A percentile compares a stretch with the other conserved stretches of the same genome.
phyloP scores from a whole-genome alignment of 768 basidiomycete species.

The Podaxis sp. region DNA sequence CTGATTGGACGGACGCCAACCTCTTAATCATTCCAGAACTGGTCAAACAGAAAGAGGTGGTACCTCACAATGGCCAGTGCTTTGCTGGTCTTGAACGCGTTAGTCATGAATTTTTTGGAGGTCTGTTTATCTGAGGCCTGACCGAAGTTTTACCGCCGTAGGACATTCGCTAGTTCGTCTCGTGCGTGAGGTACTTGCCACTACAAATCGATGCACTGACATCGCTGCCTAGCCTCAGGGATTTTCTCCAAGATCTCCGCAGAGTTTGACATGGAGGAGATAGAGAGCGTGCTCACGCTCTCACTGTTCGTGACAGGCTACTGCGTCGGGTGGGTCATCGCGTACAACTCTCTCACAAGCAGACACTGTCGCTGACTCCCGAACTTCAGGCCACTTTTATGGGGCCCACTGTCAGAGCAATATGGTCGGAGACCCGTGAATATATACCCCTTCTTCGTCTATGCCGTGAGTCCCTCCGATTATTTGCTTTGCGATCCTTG shows the following conservation, averaged over 20 bases:
- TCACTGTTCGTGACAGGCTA: slow-evolving; percentile 70
- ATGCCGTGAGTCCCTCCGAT: slow-evolving; percentile 33
- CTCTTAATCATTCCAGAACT: slow-evolving; percentile 34
- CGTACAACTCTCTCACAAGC: neutral
- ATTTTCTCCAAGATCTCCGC: slow-evolving; percentile 38
- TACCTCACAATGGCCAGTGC: slow-evolving; percentile 46
- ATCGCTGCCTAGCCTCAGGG: slow-evolving; percentile 33
- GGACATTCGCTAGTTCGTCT: slow-evolving; percentile 61
- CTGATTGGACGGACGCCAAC: neutral
- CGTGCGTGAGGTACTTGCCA: slow-evolving; percentile 24
- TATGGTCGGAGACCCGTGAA: slow-evolving; percentile 61
- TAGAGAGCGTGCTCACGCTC: slow-evolving; percentile 50
- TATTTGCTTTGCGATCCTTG: neutral
- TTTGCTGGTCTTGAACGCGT: slow-evolving; percentile 53
- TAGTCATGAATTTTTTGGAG: slow-evolving; percentile 16
- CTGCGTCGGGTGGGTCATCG: slow-evolving; percentile 41
- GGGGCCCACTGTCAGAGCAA: slow-evolving; percentile 52
- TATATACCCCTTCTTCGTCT: slow-evolving; percentile 50
- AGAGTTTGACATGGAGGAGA: slow-evolving; percentile 45
- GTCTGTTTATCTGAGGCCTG: neutral
- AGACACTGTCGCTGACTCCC: neutral
- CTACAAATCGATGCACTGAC: neutral
- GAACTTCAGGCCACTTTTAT: slow-evolving; percentile 40
- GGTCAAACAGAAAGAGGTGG: slow-evolving; percentile 42
- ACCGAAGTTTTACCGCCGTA: slow-evolving; percentile 18